Evolutionary conservation across 352 stramenopile genomes (phyloP), one percentile per base, ranked within the genome.

Genomic region (Phytophthora tentaculata): DNA sequence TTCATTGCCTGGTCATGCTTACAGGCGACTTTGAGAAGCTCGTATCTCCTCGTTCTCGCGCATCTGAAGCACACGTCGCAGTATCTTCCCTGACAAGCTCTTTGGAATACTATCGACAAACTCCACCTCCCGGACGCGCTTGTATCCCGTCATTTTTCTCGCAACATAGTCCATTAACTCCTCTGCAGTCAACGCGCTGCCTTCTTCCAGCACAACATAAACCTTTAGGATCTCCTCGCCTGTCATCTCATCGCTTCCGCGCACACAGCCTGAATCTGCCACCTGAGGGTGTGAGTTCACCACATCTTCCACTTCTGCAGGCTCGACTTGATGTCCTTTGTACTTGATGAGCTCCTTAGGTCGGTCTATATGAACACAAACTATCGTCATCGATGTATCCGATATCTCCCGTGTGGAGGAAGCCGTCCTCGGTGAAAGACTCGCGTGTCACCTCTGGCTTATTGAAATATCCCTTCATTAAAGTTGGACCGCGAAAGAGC

Each of bases 321-420:
- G 92, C 9, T 91, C 87, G 12, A 98, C 77, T 67, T 95, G 92
- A 56, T 92, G 92, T n/a, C 92, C 94, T 53, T 96, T 96, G 59
- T 96, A 92, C 74, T 98, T 98, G 73, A 98, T 98, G 2, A 98
- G 71, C 68, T 98, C 92, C 80, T 98, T 98, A 22, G 96, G 71
- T 29, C 94, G 76, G 69, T 98, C 94, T 1, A 89, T 86, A 98
- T 95, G 63, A 90, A 97, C 12, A 98, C 84, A 63, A 97, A 0
- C 90, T 91, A 37, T 97, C 87, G 32, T 95, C 82, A 61, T 98
- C 92, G 59, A 97, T 91, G 56, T 91, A 86, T 5, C 80, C 90
- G 24, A 98, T 75, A 74, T 98, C 94, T n/a, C 94, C 94, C 12
- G 91, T 97, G 35, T 79, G 76, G 19, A 98, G 64, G 74, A 90